Evolutionary conservation across 768 basidiomycete genomes (phyloP), one percentile per base, ranked within the genome.

Genomic region (Auricularia heimuer): DNA sequence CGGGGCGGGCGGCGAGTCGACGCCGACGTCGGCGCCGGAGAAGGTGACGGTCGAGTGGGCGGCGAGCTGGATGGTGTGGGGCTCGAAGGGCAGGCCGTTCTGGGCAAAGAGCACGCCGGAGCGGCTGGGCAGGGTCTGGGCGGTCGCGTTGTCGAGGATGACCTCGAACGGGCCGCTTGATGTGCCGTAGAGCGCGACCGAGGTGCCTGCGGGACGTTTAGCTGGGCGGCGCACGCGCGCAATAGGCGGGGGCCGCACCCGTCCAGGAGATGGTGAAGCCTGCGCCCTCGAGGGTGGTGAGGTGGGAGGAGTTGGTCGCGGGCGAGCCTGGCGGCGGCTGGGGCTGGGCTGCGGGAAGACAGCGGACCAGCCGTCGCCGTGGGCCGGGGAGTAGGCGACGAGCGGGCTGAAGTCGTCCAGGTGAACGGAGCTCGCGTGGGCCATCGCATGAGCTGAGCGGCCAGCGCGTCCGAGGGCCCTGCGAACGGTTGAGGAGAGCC

Each of bases 341-440:
- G 75, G 70, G 18, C 66, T 64, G 16, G 71, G 67, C 0, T 80
- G 77, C 61, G 2, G 76, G 73, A 82, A 89, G 74, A 79, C 82
- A 18, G 88, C 82, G 71, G 84, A 85, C 90, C 90, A 92, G 70
- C 88, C 88, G 34, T 77, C 78, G 21, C 73, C 69, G 51, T 83
- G 69, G 69, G 85, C 77, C 1, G 82, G 74, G 62, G 79, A 72
- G 35, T 61, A 64, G 47, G 81, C 76, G 65, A 84, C 75, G 54
- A 34, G 33, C 35, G 64, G 51, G 64, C 39, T 58, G 54, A 42
- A 42, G 11, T 80, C 81, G 73, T 88, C 86, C 54, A 29, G 90
- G 89, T 65, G 73, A 78, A 76, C 89, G 91, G 34, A 69, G 67
- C 68, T 90, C 76, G 58, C 78, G 70, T 3, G 89, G 89, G 89